Conservation (phyloP, 805 yeast genomes). For the Ogataea haglerorum region DNA sequence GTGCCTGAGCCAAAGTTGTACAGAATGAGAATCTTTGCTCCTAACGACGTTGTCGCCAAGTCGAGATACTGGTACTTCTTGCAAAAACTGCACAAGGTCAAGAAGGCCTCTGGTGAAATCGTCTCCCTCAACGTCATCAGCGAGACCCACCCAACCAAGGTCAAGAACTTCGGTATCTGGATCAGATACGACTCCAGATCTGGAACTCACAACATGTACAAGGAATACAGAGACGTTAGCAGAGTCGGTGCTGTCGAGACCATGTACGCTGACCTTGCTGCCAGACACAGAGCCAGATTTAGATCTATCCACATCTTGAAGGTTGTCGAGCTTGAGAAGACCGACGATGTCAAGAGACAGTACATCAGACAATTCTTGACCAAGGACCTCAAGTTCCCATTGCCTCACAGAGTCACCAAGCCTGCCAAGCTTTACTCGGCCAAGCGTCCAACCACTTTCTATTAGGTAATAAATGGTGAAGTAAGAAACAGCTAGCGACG, state of each 20-base stretch:
- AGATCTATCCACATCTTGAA: conserved; percentile 98
- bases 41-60: conserved; percentile 98
- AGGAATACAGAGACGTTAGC: conserved; percentile 99
- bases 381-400: conserved; percentile 98
- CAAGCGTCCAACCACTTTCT: conserved; percentile 96
- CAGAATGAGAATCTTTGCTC: conserved; percentile 99
- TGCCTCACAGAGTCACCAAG: conserved; percentile 98
- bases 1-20: conserved; percentile 99
- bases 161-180: conserved; percentile 99
- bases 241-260: conserved; percentile 98
- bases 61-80: conserved; percentile 99
- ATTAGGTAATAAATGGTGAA: conserved; percentile 45
- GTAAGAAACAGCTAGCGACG: conserved; percentile 1
- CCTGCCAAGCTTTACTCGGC: conserved; percentile 82
- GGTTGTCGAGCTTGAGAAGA: conserved; percentile 98
- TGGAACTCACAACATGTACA: conserved; percentile 99
- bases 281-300: conserved; percentile 99
- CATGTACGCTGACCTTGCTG: conserved; percentile 99
- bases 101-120: conserved; percentile 99
- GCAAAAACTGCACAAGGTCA: conserved; percentile 98
- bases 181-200: conserved; percentile 99
- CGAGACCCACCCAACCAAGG: conserved; percentile 98
- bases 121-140: conserved; percentile 87
- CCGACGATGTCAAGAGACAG: conserved; percentile 98
- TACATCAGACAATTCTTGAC: conserved; percentile 96